These are phyloP conservation scores for Drechslerella coelobrocha DNA, from an alignment of 2,329 filamentous ascomycete species.

Conservation along the genomic window DNA sequence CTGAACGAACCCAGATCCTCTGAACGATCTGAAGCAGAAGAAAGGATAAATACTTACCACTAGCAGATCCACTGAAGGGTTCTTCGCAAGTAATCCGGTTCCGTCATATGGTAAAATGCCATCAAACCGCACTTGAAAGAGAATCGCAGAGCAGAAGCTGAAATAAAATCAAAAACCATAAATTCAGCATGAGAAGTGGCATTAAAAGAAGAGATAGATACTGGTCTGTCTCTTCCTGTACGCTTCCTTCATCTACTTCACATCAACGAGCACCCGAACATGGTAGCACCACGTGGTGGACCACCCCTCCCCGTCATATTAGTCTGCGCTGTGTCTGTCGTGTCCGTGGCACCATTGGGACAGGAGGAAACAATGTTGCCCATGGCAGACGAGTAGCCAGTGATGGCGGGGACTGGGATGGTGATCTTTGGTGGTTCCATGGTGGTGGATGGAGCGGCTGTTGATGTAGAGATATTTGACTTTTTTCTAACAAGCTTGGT, in stretches of 20 bases:
- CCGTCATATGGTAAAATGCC: too few relatives aligned
- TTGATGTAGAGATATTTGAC: background rate
- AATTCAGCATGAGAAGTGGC: background rate
- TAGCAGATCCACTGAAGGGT: too few relatives aligned
- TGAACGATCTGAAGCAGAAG: too few relatives aligned
- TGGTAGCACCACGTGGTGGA: constrained; percentile 33
- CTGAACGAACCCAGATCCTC: too few relatives aligned
- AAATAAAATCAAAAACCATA: background rate
- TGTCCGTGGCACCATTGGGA: constrained; percentile 1
- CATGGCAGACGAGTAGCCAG: background rate
- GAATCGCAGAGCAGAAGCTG: background rate
- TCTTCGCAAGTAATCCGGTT: too few relatives aligned
- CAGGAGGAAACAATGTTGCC: background rate
- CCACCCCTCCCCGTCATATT: constrained; percentile 23
- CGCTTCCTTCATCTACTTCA: background rate
- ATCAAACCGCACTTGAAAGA: too few relatives aligned
- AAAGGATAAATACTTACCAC: too few relatives aligned
- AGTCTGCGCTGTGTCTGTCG: constrained; percentile 11
- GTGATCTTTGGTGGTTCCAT: constrained; percentile 41
- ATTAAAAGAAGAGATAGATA: background rate
- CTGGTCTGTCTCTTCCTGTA: background rate
- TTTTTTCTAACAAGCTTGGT: background rate
- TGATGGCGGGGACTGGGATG: background rate
- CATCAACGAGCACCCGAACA: constrained; percentile 43
- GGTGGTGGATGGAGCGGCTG: background rate